Evolutionary conservation across 805 yeast genomes (phyloP).

Genomic region (Teunomyces funiuensis): DNA sequence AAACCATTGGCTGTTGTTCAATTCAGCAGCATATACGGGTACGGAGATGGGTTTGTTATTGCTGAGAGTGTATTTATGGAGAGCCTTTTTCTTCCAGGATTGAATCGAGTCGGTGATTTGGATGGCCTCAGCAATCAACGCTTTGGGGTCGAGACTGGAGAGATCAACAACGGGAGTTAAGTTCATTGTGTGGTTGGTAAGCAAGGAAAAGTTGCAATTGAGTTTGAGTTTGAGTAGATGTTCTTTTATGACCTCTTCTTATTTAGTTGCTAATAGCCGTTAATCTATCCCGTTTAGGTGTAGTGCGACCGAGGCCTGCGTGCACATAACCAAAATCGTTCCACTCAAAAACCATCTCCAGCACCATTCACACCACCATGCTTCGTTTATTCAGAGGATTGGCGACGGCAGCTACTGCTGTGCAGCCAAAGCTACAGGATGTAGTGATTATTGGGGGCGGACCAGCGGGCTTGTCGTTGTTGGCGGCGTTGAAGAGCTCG

Average conservation of each 20-base stretch:
- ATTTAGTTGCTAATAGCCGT: no score
- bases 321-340: conserved; percentile 4
- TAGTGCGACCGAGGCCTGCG: no score
- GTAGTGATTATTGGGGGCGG: conserved; percentile 94
- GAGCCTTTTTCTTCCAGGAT: conserved; percentile 12
- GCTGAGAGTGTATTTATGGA: conserved; percentile 10
- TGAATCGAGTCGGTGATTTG: conserved; percentile 12
- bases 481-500: conserved; percentile 75
- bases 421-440: conserved; percentile 41
- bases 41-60: conserved; percentile 11
- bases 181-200: not conserved
- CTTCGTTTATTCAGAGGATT: conserved; percentile 7
- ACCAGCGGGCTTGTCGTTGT: conserved; percentile 89
- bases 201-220: no score
- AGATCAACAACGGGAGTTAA: conserved; percentile 12
- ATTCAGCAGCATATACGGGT: conserved; percentile 10
- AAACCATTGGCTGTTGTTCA: conserved; percentile 14
- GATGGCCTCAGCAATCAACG: conserved; percentile 12
- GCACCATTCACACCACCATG: not conserved
- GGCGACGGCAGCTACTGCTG: conserved; percentile 7
- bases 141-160: conserved; percentile 11
- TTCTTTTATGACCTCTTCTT: no score
- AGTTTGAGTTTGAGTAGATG: no score
- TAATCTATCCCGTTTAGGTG: no score
- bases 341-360: conserved; percentile 1